Base-by-base conservation (phyloP, 2,329 filamentous ascomycete species). In the Monilinia fructigena region DNA sequence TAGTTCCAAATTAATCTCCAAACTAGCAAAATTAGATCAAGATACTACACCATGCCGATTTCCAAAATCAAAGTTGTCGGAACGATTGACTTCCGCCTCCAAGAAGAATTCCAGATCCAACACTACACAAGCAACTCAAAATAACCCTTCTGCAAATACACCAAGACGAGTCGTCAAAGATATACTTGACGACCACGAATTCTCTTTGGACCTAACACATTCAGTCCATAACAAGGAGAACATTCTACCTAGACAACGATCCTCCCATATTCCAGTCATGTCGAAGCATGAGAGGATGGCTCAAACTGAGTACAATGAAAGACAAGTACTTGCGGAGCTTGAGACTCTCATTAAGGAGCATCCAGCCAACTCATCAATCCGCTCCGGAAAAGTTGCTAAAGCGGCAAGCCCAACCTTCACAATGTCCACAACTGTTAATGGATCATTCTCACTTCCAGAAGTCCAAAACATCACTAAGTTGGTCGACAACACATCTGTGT, bases 21-120 rank as follows among this genome's bases (percentile, higher is more conserved):
- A 60, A 50, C 28, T 60, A 82, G 56, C 54, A 56, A 67, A 23
- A 23, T 47, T 56, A 20, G 48, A 42, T 28, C 52, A 80, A 79
- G 18, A 70, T 70, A 26, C 63, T 35, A 47, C 55, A 40, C 62
- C 58, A 20, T 60, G 58, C 16, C 45, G 58, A 26, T 2, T 31
- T 26, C 10, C 45, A 12, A 67, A 52, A 52, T 64, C 35, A 20
- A 55, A 54, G 38, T 23, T 59, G 18, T 47, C 53, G 4, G 53
- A 66, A 61, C 58, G 55, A 31, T 26, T 60, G n/a, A 53, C 26
- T 54, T 61, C 55, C 20, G 38, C 16, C 45, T 45, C 55, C 10
- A 64, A 38, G 35, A 47, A 64, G 8, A 47, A 35, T 18, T 66
- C 55, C 35, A 55, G 56, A 53, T 35, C 53, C 26, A 40, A 66